Evolutionary conservation across 352 stramenopile species (phyloP).

Genomic region (Globisporangium solare): DNA sequence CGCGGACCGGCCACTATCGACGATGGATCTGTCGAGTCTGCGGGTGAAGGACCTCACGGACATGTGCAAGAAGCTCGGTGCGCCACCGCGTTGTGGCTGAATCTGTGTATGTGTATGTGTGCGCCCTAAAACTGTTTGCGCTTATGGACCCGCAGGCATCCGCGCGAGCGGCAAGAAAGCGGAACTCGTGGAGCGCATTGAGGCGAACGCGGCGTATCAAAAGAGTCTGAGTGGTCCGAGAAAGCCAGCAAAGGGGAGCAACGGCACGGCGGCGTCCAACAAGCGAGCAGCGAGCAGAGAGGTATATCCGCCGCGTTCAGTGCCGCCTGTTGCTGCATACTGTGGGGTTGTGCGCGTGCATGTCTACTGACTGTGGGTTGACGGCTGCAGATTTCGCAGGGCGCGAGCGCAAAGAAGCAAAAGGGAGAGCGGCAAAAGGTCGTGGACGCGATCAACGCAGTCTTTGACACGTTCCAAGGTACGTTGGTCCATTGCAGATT

Average conservation of each 20-base stretch:
- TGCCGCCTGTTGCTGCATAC: too few species aligned
- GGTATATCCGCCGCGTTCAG: background rate
- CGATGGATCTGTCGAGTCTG: conserved; percentile 65
- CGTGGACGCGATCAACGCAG: conserved; percentile 38
- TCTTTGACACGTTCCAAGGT: conserved; percentile 66
- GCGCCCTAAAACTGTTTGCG: background rate
- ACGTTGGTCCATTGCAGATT: too few species aligned
- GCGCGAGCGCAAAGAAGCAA: conserved; percentile 44
- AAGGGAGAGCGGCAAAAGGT: conserved; percentile 29
- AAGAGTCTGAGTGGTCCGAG: conserved; percentile 23
- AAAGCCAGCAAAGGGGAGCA: conserved; percentile 18
- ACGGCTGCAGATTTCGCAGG: conserved; percentile 3
- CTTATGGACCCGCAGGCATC: conserved; percentile 34
- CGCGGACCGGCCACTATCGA: background rate
- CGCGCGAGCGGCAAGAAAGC: conserved; percentile 66
- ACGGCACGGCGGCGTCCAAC: conserved; percentile 21
- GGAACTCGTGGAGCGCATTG: conserved; percentile 71
- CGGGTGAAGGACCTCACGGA: conserved; percentile 81
- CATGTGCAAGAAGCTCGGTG: conserved; percentile 72
- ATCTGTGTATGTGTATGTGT: background rate
- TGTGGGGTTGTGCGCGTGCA: too few species aligned
- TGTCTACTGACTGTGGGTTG: too few species aligned
- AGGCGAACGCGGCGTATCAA: conserved; percentile 48
- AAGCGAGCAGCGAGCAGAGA: conserved; percentile 31
- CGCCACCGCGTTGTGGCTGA: conserved; percentile 5